These are phyloP conservation scores for Chimonanthus salicifolius DNA, from an alignment of 164 flowering plant genomes.

Conservation along the genomic window DNA sequence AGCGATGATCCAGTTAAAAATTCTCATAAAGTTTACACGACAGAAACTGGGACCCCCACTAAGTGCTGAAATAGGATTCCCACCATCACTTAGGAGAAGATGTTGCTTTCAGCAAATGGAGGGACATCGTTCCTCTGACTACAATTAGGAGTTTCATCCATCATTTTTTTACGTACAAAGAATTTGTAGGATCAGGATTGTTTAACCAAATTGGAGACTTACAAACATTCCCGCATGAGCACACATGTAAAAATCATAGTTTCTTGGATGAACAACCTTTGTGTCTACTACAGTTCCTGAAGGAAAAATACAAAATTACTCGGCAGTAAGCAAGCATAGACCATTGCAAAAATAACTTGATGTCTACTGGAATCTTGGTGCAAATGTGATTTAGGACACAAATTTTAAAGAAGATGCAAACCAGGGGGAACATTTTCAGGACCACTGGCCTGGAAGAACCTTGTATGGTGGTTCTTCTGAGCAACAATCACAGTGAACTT, in stretches of 20 bases:
- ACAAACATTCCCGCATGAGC: conserved; percentile 82
- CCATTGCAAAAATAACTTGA: neutral
- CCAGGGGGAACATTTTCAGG: conserved; percentile 80
- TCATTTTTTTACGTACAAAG: neutral
- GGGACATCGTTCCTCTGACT: too few species aligned
- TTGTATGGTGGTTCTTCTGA: conserved; percentile 82
- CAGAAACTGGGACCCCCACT: neutral
- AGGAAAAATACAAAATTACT: neutral
- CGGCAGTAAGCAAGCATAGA: neutral
- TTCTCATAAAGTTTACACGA: neutral
- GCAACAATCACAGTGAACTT: conserved; percentile 78
- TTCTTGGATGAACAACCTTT: conserved; percentile 65
- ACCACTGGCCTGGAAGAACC: conserved; percentile 52
- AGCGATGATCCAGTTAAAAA: neutral
- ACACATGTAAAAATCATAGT: conserved; percentile 87
- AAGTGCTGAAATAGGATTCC: neutral
- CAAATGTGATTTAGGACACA: neutral
- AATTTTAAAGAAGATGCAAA: conserved; percentile 17
- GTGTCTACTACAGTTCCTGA: conserved; percentile 88
- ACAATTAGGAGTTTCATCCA: neutral
- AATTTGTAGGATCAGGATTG: neutral
- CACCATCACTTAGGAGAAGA: neutral
- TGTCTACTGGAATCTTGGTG: neutral
- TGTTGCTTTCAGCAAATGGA: neutral
- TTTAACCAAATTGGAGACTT: conserved; percentile 20